phyloP scores from a whole-genome alignment of 768 basidiomycete species.

The Mycena galericulata region DNA sequence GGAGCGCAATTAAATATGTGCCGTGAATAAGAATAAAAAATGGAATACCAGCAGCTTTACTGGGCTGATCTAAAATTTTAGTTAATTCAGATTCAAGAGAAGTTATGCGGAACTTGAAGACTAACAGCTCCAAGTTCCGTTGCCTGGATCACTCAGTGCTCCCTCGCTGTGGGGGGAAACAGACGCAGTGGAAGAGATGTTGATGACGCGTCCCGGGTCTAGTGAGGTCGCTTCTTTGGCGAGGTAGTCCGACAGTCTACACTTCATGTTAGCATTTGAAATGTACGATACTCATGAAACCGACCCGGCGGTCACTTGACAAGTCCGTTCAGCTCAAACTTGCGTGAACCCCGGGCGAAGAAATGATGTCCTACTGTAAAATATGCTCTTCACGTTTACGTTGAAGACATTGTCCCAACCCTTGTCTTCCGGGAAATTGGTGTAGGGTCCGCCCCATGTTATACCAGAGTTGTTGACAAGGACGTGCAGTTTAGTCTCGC shows the following conservation, averaged over 20 bases:
- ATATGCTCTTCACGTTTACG: constrained; percentile 88
- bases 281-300: constrained; percentile 10
- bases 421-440: constrained; percentile 80
- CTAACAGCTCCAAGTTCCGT: constrained; percentile 86
- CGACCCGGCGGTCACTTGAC: constrained; percentile 66
- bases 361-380: constrained; percentile 74
- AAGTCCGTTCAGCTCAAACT: too few relatives aligned
- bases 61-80: constrained; percentile 70
- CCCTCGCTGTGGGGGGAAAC: constrained; percentile 65
- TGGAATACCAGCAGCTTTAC: constrained; percentile 81
- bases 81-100: not conserved
- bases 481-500: constrained; percentile 81
- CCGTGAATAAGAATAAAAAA: not conserved
- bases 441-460: constrained; percentile 80
- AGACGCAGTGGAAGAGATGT: constrained; percentile 81
- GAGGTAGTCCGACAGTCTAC: constrained; percentile 69
- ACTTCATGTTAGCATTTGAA: not conserved
- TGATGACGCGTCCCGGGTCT: constrained; percentile 84
- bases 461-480: constrained; percentile 88
- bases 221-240: constrained; percentile 70
- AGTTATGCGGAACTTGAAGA: constrained; percentile 35
- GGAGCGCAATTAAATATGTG: not conserved
- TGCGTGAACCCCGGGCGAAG: too few relatives aligned
- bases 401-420: constrained; percentile 90
- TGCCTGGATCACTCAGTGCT: constrained; percentile 62